Conservation (phyloP, 768 basidiomycete genomes). For the Collybiopsis confluens region DNA sequence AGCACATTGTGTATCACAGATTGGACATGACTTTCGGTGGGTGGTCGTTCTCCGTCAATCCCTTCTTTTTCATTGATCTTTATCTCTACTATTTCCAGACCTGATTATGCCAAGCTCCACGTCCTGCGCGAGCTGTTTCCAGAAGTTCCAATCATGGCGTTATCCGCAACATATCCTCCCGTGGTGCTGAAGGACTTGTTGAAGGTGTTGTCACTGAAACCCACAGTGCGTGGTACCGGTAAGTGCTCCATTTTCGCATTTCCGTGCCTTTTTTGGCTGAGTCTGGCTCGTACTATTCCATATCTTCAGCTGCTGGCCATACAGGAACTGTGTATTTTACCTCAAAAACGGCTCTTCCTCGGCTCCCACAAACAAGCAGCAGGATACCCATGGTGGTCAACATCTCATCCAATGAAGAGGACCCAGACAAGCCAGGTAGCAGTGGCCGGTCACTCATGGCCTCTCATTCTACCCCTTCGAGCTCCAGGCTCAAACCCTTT, state of each 20-base stretch:
- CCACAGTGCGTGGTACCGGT: slow-evolving; percentile 61
- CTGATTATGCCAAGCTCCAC: slow-evolving; percentile 80
- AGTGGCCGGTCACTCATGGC: too few species aligned
- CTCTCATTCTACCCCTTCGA: too few species aligned
- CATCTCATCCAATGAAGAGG: too few species aligned
- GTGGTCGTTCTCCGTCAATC: neutral
- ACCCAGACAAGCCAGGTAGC: too few species aligned
- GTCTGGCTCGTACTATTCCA: too few species aligned
- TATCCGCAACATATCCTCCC: slow-evolving; percentile 84
- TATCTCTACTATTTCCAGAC: slow-evolving; percentile 45
- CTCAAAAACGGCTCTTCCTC: too few species aligned
- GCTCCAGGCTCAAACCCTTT: too few species aligned
- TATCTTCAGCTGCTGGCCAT: slow-evolving; percentile 53
- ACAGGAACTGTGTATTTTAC: slow-evolving; percentile 79
- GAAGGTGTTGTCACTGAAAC: slow-evolving; percentile 59
- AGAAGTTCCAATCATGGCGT: slow-evolving; percentile 71
- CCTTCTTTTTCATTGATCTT: slow-evolving; percentile 1
- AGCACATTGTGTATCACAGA: slow-evolving; percentile 78
- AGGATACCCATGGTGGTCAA: too few species aligned
- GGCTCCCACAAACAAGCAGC: too few species aligned
- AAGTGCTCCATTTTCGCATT: slow-evolving; percentile 14
- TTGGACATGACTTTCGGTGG: slow-evolving; percentile 84
- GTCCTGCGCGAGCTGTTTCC: slow-evolving; percentile 74
- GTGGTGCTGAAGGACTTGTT: slow-evolving; percentile 74
- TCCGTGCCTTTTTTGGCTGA: too few species aligned